These are phyloP conservation scores for Ephemerocybe angulata DNA, from an alignment of 768 basidiomycete species.

Conservation along the genomic window DNA sequence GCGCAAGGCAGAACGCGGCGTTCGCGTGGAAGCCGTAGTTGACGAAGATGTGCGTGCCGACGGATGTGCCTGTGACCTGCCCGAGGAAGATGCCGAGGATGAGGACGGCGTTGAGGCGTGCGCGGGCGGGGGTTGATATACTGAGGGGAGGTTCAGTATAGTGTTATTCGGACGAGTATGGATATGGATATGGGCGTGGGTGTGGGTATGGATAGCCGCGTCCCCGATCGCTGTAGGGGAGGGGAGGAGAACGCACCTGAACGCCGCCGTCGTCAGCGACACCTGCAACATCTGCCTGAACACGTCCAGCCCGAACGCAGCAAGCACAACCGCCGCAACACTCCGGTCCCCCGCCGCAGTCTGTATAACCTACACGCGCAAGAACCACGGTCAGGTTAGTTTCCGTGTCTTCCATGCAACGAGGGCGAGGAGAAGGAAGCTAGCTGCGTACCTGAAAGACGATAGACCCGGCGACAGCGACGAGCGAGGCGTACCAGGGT, in stretches of 20 bases:
- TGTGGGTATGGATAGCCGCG: too few species aligned
- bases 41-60: conserved; percentile 69
- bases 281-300: conserved; percentile 74
- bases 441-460: too few species aligned
- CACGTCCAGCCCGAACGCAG: conserved; percentile 66
- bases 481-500: conserved; percentile 73
- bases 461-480: conserved; percentile 46
- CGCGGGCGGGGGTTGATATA: conserved; percentile 46
- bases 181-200: too few species aligned
- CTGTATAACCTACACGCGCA: conserved; percentile 60
- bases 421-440: too few species aligned
- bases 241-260: conserved; percentile 49
- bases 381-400: conserved; percentile 41
- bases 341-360: conserved; percentile 65
- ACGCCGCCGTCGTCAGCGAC: conserved; percentile 59
- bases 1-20: not conserved
- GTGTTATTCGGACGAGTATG: too few species aligned
- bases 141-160: too few species aligned
- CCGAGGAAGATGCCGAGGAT: conserved; percentile 74
- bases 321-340: conserved; percentile 66
- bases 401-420: too few species aligned
- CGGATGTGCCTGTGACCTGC: conserved; percentile 79
- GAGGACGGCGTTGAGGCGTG: conserved; percentile 74
- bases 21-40: conserved; percentile 37
- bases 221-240: too few species aligned